Evolutionary conservation across 2,329 filamentous ascomycete genomes (phyloP).

Genomic region (Fusarium scirpi): DNA sequence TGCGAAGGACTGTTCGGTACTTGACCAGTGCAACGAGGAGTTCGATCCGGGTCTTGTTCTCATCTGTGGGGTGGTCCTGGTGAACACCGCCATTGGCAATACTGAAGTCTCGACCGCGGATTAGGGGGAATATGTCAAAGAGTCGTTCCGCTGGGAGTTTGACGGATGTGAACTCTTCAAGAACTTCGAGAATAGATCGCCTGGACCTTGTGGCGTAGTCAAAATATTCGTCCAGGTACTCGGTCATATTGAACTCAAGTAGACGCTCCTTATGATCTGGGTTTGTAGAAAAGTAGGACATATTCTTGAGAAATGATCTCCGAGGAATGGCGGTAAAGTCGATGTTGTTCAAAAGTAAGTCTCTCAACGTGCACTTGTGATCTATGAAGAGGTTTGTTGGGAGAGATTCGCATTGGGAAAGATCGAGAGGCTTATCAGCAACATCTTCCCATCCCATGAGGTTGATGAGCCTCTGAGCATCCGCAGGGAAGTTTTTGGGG

Average conservation of each 20-base stretch:
- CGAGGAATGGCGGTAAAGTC: constrained; percentile 92
- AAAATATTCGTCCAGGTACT: constrained; percentile 90
- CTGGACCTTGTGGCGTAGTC: constrained; percentile 94
- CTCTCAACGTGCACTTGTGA: constrained; percentile 71
- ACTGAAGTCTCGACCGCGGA: constrained; percentile 93
- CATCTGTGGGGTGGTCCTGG: constrained; percentile 47
- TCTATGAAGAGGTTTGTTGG: constrained; percentile 54
- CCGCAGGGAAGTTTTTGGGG: constrained; percentile 85
- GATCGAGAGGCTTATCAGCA: constrained; percentile 76
- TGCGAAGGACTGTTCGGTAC: constrained; percentile 88
- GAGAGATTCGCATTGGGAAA: constrained; percentile 55
- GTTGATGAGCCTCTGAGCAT: constrained; percentile 82
- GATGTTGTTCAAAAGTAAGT: constrained; percentile 82
- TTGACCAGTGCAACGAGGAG: constrained; percentile 89
- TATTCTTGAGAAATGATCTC: constrained; percentile 83
- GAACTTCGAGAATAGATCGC: constrained; percentile 89
- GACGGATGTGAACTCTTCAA: constrained; percentile 89
- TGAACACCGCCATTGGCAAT: constrained; percentile 79
- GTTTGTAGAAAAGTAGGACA: constrained; percentile 81
- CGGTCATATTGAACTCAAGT: constrained; percentile 82
- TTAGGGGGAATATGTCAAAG: constrained; percentile 79
- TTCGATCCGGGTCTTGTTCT: constrained; percentile 67
- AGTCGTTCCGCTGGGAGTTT: constrained; percentile 81
- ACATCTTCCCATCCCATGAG: constrained; percentile 82
- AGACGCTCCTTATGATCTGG: constrained; percentile 82